These are phyloP conservation scores for Talaromyces wortmannii DNA, from an alignment of 495 filamentous ascomycete genomes.

Conservation along the genomic window DNA sequence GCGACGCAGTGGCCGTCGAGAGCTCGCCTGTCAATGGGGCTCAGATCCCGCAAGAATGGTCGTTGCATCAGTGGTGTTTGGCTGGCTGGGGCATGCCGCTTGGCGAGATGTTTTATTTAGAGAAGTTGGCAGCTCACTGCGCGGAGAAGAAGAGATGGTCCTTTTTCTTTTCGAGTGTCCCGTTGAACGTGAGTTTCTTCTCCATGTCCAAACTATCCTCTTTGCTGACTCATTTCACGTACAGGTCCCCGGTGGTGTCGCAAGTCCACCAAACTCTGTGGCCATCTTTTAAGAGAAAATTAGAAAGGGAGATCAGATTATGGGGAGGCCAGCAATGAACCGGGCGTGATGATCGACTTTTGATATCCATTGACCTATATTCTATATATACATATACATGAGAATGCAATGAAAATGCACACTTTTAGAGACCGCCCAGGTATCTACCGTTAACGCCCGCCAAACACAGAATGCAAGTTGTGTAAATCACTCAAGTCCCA, in stretches of 20 bases:
- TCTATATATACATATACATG: slow-evolving; percentile 18
- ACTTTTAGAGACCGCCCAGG: background rate
- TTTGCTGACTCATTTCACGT: slow-evolving; percentile 1
- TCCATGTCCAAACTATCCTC: background rate
- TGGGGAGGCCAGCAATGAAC: background rate
- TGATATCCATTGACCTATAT: slow-evolving; percentile 3
- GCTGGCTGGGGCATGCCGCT: slow-evolving; percentile 49
- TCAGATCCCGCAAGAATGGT: slow-evolving; percentile 4
- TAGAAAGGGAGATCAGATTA: background rate
- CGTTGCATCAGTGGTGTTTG: slow-evolving; percentile 43
- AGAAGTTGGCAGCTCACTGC: slow-evolving; percentile 37
- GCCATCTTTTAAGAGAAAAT: slow-evolving; percentile 33
- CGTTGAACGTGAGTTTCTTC: slow-evolving; percentile 33
- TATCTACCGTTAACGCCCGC: slow-evolving; percentile 4
- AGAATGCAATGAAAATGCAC: slow-evolving; percentile 28
- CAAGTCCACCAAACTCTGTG: slow-evolving; percentile 44
- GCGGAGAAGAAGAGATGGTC: slow-evolving; percentile 32
- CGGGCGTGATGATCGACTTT: background rate
- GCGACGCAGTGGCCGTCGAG: slow-evolving; percentile 23
- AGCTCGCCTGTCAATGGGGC: slow-evolving; percentile 3
- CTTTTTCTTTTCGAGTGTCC: slow-evolving; percentile 48
- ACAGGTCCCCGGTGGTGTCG: slow-evolving; percentile 43
- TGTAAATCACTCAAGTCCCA: slow-evolving; percentile 29
- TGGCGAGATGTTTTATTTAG: slow-evolving; percentile 51
- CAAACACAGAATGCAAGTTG: slow-evolving; percentile 5